Evolutionary conservation across 2,329 filamentous ascomycete species (phyloP), one percentile per base, ranked within the genome.

Genomic region (Neofusicoccum cordaticola): DNA sequence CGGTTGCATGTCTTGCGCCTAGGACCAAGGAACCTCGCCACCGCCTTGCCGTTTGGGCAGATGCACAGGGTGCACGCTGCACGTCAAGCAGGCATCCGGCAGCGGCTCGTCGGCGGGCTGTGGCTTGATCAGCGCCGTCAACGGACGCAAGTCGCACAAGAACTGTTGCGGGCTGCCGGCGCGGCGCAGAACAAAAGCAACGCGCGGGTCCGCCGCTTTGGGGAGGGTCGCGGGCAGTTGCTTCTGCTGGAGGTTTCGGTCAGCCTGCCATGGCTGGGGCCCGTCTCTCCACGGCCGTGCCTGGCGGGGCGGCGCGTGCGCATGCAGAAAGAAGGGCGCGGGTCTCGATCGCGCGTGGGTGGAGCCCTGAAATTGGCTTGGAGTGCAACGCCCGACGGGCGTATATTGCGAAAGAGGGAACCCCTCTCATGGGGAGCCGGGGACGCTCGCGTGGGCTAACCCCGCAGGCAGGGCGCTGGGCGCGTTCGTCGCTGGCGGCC

Each of bases 381-480:
- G 42, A n/a, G 56, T 60, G 56, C 56, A 47, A 60, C 56, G 56
- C 41, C 42, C n/a, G 31, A 47, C 56, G 56, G 56, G 37, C 31
- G 56, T 27, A 60, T 47, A 60, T 60, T 58, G 56, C 56, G 41
- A 60, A 60, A 48, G 56, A 60, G 56, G 56, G 56, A 60, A 60
- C 9, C 12, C 22, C 56, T 27, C 56, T 47, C 56, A 19, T 60
- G 42, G 56, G 56, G 56, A 60, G 27, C 42, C 42, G 56, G 56
- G 41, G 41, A 58, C 15, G 15, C 27, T 60, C 56, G 56, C 56
- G 56, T 60, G 56, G 56, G 42, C 56, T 44, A 47, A 60, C 56
- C 56, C 56, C 56, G 56, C 56, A 47, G 56, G 53, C 37, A 56
- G 17, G 52, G 52, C 52, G 19, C 52, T 27, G 9, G 15, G 8